phyloP scores from a whole-genome alignment of 768 basidiomycete genomes.

The Panaeolus cyanescens region DNA sequence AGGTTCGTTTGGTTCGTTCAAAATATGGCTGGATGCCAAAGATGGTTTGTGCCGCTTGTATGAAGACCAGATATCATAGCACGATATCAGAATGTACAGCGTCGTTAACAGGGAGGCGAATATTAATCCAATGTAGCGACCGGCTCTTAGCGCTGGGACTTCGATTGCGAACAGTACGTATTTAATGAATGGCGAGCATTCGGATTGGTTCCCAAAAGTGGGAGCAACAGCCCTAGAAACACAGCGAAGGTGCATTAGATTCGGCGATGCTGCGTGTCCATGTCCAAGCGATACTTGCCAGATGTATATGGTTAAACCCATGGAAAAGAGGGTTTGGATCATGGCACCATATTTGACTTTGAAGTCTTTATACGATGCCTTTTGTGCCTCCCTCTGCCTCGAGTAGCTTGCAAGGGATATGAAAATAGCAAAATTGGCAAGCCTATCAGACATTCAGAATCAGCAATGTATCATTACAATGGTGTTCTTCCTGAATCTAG shows the following conservation, averaged over 20 bases:
- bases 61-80: constrained; percentile 34
- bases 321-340: constrained; percentile 38
- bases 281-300: constrained; percentile 25
- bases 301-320: constrained; percentile 38
- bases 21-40: too few species aligned
- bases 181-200: constrained; percentile 30
- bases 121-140: constrained; percentile 31
- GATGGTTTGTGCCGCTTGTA: constrained; percentile 21
- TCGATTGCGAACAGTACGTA: constrained; percentile 37
- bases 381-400: constrained; percentile 32
- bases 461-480: not conserved
- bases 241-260: not conserved
- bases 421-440: constrained; percentile 44
- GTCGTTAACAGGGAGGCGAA: constrained; percentile 31
- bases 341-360: constrained; percentile 39
- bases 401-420: constrained; percentile 43
- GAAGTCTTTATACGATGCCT: constrained; percentile 22
- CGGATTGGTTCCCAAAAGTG: constrained; percentile 25
- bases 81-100: constrained; percentile 32
- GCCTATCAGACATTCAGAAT: constrained; percentile 22
- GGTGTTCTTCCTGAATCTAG: not conserved
- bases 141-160: constrained; percentile 29
- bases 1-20: not conserved
- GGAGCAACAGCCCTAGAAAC: constrained; percentile 27
- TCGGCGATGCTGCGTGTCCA: not conserved